A percentile compares a stretch with the other conserved stretches of the same genome.
These are phyloP conservation scores for Stylonectria norvegica DNA, from an alignment of 2,329 filamentous ascomycete genomes.

Conservation along the genomic window DNA sequence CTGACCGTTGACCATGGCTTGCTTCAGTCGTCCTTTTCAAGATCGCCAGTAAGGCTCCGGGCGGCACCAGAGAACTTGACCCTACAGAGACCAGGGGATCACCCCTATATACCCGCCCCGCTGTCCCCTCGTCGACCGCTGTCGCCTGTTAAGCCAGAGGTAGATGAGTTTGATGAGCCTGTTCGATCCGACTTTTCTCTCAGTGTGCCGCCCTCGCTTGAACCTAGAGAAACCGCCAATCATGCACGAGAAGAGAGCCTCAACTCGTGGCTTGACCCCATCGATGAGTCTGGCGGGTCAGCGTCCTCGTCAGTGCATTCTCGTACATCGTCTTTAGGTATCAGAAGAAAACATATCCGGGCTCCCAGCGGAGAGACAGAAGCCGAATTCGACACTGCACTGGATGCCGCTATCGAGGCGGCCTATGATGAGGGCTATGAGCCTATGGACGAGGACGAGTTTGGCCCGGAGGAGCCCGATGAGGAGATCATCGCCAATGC, in stretches of 20 bases:
- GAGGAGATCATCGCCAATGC: slow-evolving; percentile 52
- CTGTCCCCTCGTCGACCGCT: slow-evolving; percentile 61
- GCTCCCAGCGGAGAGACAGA: slow-evolving; percentile 70
- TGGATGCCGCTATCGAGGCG: slow-evolving; percentile 93
- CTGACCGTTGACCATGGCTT: slow-evolving; percentile 28
- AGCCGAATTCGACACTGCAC: slow-evolving; percentile 86
- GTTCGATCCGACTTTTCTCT: slow-evolving; percentile 37
- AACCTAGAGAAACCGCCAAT: slow-evolving; percentile 21
- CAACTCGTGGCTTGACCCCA: slow-evolving; percentile 91
- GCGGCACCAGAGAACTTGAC: slow-evolving; percentile 32
- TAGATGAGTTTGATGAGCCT: slow-evolving; percentile 24
- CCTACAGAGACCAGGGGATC: slow-evolving; percentile 51
- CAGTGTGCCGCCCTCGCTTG: slow-evolving; percentile 8
- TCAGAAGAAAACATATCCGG: slow-evolving; percentile 68
- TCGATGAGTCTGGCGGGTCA: slow-evolving; percentile 84
- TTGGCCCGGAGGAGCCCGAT: slow-evolving; percentile 33
- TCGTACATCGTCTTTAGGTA: slow-evolving; percentile 65
- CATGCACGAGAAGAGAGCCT: slow-evolving; percentile 63
- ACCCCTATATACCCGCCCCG: slow-evolving; percentile 65
- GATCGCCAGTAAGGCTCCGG: slow-evolving; percentile 37
- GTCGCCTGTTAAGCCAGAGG: slow-evolving; percentile 37
- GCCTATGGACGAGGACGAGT: slow-evolving; percentile 55
- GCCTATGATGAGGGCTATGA: slow-evolving; percentile 92
- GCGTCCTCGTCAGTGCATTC: slow-evolving; percentile 78
- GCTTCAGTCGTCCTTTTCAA: slow-evolving; percentile 54